Evolutionary conservation across 73 alveolate species (phyloP).

Genomic region (Blepharisma stoltei): DNA sequence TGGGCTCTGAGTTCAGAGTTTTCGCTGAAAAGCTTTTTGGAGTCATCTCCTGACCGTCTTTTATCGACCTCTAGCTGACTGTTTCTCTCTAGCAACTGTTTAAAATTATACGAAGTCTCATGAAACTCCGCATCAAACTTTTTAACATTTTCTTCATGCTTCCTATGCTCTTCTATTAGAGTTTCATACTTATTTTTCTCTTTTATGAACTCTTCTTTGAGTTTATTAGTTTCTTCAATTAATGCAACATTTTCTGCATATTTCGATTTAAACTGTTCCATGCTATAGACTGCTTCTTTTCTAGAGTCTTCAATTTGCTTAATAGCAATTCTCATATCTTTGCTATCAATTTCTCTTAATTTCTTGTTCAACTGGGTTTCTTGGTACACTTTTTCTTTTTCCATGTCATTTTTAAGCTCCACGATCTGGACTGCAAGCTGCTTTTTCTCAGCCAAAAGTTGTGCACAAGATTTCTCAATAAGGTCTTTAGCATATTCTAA

Average conservation of each 20-base stretch:
- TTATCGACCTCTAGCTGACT: not conserved
- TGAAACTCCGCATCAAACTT: conserved; percentile 1
- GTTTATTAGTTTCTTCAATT: conserved; percentile 27
- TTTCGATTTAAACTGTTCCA: not conserved
- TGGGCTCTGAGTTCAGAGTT: conserved; percentile 11
- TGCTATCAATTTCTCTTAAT: conserved; percentile 16
- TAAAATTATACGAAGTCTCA: not conserved
- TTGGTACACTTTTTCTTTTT: conserved; percentile 21
- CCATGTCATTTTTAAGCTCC: not conserved
- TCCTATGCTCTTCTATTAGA: not conserved
- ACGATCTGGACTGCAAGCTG: not conserved
- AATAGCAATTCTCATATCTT: not conserved
- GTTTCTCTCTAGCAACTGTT: not conserved
- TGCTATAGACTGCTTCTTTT: conserved; percentile 1
- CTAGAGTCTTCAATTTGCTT: not conserved
- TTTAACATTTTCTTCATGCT: not conserved
- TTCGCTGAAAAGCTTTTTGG: not conserved
- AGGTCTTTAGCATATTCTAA: conserved; percentile 13
- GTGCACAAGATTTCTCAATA: conserved; percentile 12
- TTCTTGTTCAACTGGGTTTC: conserved; percentile 15
- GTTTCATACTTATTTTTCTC: not conserved
- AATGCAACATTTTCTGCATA: not conserved
- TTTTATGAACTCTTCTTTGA: not conserved
- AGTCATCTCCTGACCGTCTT: not conserved
- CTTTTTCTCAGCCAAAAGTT: conserved; percentile 8